Evolutionary conservation across 805 yeast species (phyloP).

Genomic region (Candida koratica): DNA sequence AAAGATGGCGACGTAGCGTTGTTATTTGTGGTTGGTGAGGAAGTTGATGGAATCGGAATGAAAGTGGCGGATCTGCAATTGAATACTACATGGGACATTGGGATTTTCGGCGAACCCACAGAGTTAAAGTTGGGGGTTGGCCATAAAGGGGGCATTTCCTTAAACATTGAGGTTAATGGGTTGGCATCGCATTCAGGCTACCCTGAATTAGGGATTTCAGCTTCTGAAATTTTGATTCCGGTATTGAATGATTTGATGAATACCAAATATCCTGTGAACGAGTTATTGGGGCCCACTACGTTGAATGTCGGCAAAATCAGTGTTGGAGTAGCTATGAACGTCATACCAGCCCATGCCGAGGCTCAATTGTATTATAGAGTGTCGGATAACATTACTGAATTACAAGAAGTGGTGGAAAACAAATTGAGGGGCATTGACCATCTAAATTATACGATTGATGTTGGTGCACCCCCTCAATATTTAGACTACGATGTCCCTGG

Average conservation of each 20-base stretch:
- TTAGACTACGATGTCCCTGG: constrained; percentile 63
- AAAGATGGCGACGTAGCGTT: constrained; percentile 54
- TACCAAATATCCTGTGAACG: constrained; percentile 46
- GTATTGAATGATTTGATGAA: constrained; percentile 44
- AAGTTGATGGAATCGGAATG: constrained; percentile 66
- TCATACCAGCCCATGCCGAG: constrained; percentile 54
- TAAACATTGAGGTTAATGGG: constrained; percentile 47
- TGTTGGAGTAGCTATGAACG: constrained; percentile 67
- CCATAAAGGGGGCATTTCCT: constrained; percentile 56
- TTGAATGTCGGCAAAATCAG: constrained; percentile 54
- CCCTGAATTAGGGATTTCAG: constrained; percentile 64
- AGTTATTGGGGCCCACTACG: constrained; percentile 57
- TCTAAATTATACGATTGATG: constrained; percentile 18
- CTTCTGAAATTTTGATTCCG: constrained; percentile 53
- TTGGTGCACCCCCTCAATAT: constrained; percentile 37
- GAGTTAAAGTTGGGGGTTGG: constrained; percentile 65
- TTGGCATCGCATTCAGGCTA: constrained; percentile 64
- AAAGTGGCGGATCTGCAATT: constrained; percentile 33
- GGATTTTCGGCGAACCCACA: constrained; percentile 74
- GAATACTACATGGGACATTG: constrained; percentile 52
- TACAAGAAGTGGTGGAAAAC: constrained; percentile 32
- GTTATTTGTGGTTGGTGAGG: constrained; percentile 69
- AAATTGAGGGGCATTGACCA: constrained; percentile 28
- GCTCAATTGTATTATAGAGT: constrained; percentile 52
- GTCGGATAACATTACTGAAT: constrained; percentile 42